Evolutionary conservation across 371 early-diverging fungal genomes (phyloP), one percentile per base, ranked within the genome.

Genomic region (Actinomortierella ambigua): DNA sequence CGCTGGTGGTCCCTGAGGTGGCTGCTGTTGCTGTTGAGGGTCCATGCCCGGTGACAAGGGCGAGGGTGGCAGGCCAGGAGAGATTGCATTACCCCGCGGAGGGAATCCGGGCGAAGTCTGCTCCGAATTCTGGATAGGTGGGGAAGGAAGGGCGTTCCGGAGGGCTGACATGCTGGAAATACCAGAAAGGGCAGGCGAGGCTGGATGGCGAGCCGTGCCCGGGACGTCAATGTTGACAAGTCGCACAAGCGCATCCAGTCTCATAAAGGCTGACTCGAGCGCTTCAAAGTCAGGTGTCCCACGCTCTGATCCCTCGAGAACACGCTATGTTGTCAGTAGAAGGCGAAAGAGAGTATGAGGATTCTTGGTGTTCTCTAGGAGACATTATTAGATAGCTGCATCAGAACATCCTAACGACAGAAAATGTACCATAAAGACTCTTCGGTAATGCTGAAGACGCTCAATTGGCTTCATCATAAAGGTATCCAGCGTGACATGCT

Each of bases 401-500:
- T 11, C n/a, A 26, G 24, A 18, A 26, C 4, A 20, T 15, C 28
- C 49, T 23, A 49, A 22, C 44, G 26, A n/a, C n/a, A n/a, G n/a
- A n/a, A n/a, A 27, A 14, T 57, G 51, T 59, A 73, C 75, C 75
- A 73, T 73, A 61, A 67, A 73, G 13, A 73, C 55, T 17, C 75
- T 55, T 23, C 75, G 67, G 50, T 73, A 73, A 55, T 73, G 67
- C 18, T 73, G 75, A 6, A 73, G 52, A 24, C 75, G 75, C 20
- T 73, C 75, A 52, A 73, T 73, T 7, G 75, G 75, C 52, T 73
- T 73, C 63, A 67, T 63, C 40, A 73, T 43, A 42, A 73, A 73
- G 27, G 67, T 59, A 52, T 73, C 75, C 40, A 73, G 48, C 9
- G 75, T 73, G 18, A 60, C 61, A 63, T 73, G 75, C 51, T 73